Base-by-base conservation (phyloP, 2,329 filamentous ascomycete species). In the Keithomyces neogunnii region DNA sequence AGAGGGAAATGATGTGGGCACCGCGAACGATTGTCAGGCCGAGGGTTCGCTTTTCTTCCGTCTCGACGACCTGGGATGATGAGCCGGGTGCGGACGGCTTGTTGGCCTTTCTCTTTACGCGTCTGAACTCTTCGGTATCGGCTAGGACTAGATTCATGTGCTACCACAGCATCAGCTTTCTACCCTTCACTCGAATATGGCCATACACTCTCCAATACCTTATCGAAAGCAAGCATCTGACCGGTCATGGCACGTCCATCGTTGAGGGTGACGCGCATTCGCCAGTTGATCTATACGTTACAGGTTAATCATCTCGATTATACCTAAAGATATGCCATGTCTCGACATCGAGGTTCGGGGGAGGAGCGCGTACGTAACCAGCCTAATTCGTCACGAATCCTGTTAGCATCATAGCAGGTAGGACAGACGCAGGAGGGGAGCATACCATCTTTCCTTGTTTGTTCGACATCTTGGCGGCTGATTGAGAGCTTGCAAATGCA, bases 371-470 rank as follows among this genome's bases (percentile, higher is more conserved):
- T 84, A 86, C 83, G 73, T 85, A 85, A 71, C 82, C 83, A 73
- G 82, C 82, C 83, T 86, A 72, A 59, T 74, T 43, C 57, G 53
- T 67, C 63, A 63, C 72, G 58, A 63, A 63, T 67, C 71, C 68
- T 68, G 78, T 88, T 75, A 86, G 83, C 76, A 73, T 71, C 70
- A 80, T 73, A 77, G 33, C 19, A 36, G 35, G 42, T 29, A 36
- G 26, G 5, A 13, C 69, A 67, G 65, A 58, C 52, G 68, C 63
- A 60, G 62, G 63, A 61, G 63, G 58, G 58, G 61, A 55, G 56
- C 89, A 80, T 78, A 97, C 93, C 93, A 99, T 97, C 81, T 99
- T 97, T 74, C 93, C 93, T 74, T 96, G 91, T 74, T 96, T 95
- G 81, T 96, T 70, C 54, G 67, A 67, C 69, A 70, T 69, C 32